phyloP scores from a whole-genome alignment of 495 filamentous ascomycete species.

The Aspergillus ostianus region DNA sequence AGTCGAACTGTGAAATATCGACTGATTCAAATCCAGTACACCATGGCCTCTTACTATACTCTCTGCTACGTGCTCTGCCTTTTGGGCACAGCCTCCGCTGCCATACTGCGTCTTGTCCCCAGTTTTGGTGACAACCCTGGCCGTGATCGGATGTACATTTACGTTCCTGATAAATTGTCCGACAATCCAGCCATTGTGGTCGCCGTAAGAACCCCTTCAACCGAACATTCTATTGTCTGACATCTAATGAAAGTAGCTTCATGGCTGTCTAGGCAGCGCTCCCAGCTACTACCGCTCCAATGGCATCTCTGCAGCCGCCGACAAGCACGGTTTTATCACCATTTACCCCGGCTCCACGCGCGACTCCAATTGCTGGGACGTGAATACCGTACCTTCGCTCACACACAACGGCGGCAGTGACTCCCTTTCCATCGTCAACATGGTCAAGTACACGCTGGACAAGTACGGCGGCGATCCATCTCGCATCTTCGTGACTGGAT shows the following conservation, averaged over 20 bases:
- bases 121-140: constrained; percentile 14
- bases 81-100: neutral
- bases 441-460: constrained; percentile 51
- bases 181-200: constrained; percentile 38
- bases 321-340: constrained; percentile 51
- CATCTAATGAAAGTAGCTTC: constrained; percentile 9
- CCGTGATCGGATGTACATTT: constrained; percentile 24
- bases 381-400: constrained; percentile 43
- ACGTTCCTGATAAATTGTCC: constrained; percentile 33
- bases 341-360: constrained; percentile 50
- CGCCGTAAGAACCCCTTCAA: constrained; percentile 22
- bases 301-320: constrained; percentile 33
- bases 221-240: neutral
- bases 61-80: neutral
- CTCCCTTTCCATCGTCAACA: constrained; percentile 51
- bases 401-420: constrained; percentile 54
- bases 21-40: no score
- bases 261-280: constrained; percentile 26
- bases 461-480: constrained; percentile 47
- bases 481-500: constrained; percentile 51
- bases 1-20: no score
- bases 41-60: no score
- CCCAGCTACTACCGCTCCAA: constrained; percentile 24
- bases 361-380: constrained; percentile 56
- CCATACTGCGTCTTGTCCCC: constrained; percentile 7